Evolutionary conservation across 495 filamentous ascomycete species (phyloP).

Genomic region (Penicillium chermesinum): DNA sequence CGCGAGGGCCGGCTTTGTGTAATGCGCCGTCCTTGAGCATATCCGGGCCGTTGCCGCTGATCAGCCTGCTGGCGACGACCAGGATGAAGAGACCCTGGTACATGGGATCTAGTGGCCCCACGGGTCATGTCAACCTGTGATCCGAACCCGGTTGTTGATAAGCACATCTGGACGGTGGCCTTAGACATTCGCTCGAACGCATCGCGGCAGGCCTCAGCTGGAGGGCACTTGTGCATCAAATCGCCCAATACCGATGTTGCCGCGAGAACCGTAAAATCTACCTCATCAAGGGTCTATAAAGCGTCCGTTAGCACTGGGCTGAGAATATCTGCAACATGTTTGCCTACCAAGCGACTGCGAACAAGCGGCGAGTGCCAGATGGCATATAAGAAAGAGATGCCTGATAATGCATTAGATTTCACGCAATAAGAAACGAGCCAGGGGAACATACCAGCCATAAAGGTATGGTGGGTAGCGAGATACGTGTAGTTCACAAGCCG

Average conservation of each 20-base stretch:
- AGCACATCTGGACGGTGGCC: slow-evolving; percentile 87
- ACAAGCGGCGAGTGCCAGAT: slow-evolving; percentile 95
- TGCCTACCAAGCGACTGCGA: slow-evolving; percentile 74
- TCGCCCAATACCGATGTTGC: slow-evolving; percentile 82
- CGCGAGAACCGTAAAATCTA: slow-evolving; percentile 93
- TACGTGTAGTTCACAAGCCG: slow-evolving; percentile 94
- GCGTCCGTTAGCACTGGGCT: background rate
- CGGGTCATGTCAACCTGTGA: slow-evolving; percentile 39
- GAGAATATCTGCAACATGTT: slow-evolving; percentile 30
- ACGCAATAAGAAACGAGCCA: background rate
- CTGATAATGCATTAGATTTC: slow-evolving; percentile 29
- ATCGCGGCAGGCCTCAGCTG: slow-evolving; percentile 80
- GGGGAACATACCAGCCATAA: slow-evolving; percentile 71
- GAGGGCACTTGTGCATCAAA: slow-evolving; percentile 71
- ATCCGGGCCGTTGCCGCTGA: slow-evolving; percentile 19
- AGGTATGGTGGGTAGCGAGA: slow-evolving; percentile 92
- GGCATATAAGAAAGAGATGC: slow-evolving; percentile 93
- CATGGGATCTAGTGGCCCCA: slow-evolving; percentile 13
- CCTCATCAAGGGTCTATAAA: slow-evolving; percentile 78
- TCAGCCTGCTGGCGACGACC: slow-evolving; percentile 25
- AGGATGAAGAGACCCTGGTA: slow-evolving; percentile 14
- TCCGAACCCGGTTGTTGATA: slow-evolving; percentile 76
- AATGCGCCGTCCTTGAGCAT: slow-evolving; percentile 23
- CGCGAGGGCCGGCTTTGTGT: slow-evolving; percentile 29
- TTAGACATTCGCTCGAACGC: slow-evolving; percentile 94